A percentile compares a stretch with the other conserved stretches of the same genome.
These are phyloP conservation scores for Thermochaetoides thermophila DNA, from an alignment of 495 filamentous ascomycete genomes.

Conservation along the genomic window DNA sequence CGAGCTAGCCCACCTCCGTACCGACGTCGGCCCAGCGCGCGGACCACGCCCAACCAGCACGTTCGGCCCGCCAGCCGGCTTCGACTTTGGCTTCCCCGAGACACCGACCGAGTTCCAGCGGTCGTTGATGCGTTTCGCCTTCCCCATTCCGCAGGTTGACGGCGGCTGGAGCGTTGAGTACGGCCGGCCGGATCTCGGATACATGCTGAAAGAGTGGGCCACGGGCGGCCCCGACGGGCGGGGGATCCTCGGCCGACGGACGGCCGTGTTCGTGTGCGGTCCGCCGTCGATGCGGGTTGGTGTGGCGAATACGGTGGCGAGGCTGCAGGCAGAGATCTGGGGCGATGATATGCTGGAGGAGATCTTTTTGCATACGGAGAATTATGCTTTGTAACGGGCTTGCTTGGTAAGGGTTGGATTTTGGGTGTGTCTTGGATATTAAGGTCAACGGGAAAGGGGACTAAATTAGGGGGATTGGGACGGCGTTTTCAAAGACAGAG, in stretches of 20 bases:
- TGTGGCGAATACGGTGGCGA: conserved; percentile 68
- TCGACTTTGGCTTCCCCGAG: conserved; percentile 63
- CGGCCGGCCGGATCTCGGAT: conserved; percentile 74
- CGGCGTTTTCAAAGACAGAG: too few species aligned
- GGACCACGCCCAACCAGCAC: conserved; percentile 25
- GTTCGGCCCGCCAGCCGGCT: conserved; percentile 35
- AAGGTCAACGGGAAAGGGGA: background rate
- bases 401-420: background rate
- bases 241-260: conserved; percentile 61
- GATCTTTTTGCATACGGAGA: conserved; percentile 90
- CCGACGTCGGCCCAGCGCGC: conserved; percentile 20
- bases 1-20: conserved; percentile 37
- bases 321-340: conserved; percentile 72
- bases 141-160: conserved; percentile 52
- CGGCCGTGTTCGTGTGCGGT: conserved; percentile 89
- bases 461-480: background rate
- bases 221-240: conserved; percentile 39
- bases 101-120: conserved; percentile 69
- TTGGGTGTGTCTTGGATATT: background rate
- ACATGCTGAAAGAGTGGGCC: conserved; percentile 68
- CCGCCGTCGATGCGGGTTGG: conserved; percentile 77
- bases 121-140: conserved; percentile 75
- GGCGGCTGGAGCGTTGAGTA: conserved; percentile 86
- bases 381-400: conserved; percentile 62
- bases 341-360: conserved; percentile 63